A percentile compares a stretch with the other conserved stretches of the same genome.
Conservation (phyloP, 106 monocot species). For the Acanthochlamys bracteata region DNA sequence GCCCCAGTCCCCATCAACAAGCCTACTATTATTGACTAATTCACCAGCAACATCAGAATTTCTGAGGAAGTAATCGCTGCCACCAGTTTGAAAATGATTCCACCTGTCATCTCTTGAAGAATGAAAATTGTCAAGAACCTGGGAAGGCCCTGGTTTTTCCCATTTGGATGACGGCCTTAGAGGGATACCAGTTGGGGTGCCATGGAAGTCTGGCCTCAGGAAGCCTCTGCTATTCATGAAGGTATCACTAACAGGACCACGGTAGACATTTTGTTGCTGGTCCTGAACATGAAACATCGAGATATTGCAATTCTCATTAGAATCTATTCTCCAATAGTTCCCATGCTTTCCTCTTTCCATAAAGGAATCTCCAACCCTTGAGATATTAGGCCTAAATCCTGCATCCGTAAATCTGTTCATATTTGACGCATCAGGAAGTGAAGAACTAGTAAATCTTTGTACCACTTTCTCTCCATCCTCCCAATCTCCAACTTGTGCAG, state of each 20-base stretch:
- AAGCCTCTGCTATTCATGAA: slow-evolving; percentile 27
- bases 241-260: slow-evolving; percentile 35
- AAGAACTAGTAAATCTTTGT: slow-evolving; percentile 36
- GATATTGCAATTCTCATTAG: slow-evolving; percentile 23
- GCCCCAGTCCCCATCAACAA: slow-evolving; percentile 49
- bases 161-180: slow-evolving; percentile 38
- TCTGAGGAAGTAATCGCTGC: slow-evolving; percentile 28
- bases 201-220: slow-evolving; percentile 32
- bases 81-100: slow-evolving; percentile 23
- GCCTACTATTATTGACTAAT: slow-evolving; percentile 49
- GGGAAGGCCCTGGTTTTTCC: slow-evolving; percentile 23
- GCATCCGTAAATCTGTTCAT: slow-evolving; percentile 32
- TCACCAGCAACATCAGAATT: slow-evolving; percentile 39
- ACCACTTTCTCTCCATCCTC: slow-evolving; percentile 58
- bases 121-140: slow-evolving; percentile 20
- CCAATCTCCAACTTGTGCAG: slow-evolving; percentile 35
- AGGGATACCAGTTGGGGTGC: slow-evolving; percentile 14
- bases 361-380: slow-evolving; percentile 27
- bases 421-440: slow-evolving; percentile 32
- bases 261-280: slow-evolving; percentile 27
- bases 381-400: slow-evolving; percentile 26
- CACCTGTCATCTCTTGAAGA: slow-evolving; percentile 36
- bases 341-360: slow-evolving; percentile 33
- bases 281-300: slow-evolving; percentile 17
- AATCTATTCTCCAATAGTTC: slow-evolving; percentile 34